Evolutionary conservation across 768 basidiomycete species (phyloP).

Genomic region (Podaxis sp.): DNA sequence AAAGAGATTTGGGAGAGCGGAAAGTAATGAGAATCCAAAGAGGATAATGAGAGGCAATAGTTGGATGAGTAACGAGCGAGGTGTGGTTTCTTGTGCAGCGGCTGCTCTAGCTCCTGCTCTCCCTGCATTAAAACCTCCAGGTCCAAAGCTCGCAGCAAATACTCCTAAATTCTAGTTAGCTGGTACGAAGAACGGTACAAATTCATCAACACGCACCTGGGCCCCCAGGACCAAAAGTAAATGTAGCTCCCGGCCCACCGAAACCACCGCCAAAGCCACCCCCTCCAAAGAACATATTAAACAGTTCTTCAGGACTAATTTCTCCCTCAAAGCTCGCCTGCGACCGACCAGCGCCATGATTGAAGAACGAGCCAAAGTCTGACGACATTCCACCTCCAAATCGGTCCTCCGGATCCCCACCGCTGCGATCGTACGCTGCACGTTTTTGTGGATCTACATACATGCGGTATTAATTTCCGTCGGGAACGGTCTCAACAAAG

Average conservation of each 20-base stretch:
- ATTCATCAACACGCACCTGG: slow-evolving; percentile 39
- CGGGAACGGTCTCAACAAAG: not conserved
- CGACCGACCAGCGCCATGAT: slow-evolving; percentile 7
- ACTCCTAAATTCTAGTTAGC: slow-evolving; percentile 36
- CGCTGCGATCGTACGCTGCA: slow-evolving; percentile 79
- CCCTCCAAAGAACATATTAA: slow-evolving; percentile 98
- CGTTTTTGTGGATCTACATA: slow-evolving; percentile 81
- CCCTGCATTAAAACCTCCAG: slow-evolving; percentile 61
- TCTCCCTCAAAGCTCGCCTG: slow-evolving; percentile 69
- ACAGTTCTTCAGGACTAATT: slow-evolving; percentile 92
- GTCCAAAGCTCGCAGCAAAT: slow-evolving; percentile 79
- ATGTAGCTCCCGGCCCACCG: slow-evolving; percentile 8
- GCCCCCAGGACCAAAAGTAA: slow-evolving; percentile 51
- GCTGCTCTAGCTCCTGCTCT: slow-evolving; percentile 16
- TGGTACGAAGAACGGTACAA: not conserved
- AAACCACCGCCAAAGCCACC: slow-evolving; percentile 44
- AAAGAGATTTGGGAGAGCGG: slow-evolving; percentile 78
- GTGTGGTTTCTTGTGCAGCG: slow-evolving; percentile 37
- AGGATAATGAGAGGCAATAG: slow-evolving; percentile 83
- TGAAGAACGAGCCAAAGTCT: slow-evolving; percentile 22
- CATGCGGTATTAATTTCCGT: slow-evolving; percentile 1
- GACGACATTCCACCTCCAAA: slow-evolving; percentile 64
- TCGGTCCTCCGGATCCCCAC: slow-evolving; percentile 87
- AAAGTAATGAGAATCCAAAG: slow-evolving; percentile 81
- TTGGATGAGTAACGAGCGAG: slow-evolving; percentile 69